Conservation (phyloP, 2,329 filamentous ascomycete genomes). For the Apiospora kogelbergensis region DNA sequence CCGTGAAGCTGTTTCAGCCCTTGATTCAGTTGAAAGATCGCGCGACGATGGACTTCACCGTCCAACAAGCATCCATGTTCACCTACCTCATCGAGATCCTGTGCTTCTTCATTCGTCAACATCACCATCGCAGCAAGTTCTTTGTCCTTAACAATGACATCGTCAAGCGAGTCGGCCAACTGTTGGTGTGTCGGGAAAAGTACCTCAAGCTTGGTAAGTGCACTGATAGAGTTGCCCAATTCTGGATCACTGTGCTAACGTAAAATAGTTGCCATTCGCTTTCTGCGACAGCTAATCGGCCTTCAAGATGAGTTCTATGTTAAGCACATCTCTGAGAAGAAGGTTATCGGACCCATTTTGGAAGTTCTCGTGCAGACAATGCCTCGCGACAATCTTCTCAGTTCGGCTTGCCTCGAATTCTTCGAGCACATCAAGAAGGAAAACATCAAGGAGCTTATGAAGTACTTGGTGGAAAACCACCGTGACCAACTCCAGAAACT, state of each 20-base stretch:
- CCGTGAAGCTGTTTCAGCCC: slow-evolving; percentile 81
- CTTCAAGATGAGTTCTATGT: slow-evolving; percentile 91
- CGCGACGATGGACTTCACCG: slow-evolving; percentile 68
- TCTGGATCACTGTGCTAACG: not conserved
- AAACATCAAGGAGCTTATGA: slow-evolving; percentile 76
- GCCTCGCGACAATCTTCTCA: slow-evolving; percentile 88
- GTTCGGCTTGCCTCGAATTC: slow-evolving; percentile 90
- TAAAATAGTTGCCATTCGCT: slow-evolving; percentile 76
- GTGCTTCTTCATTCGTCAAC: slow-evolving; percentile 90
- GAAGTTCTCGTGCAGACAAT: slow-evolving; percentile 82
- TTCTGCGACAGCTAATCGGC: slow-evolving; percentile 83
- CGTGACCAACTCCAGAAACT: slow-evolving; percentile 74
- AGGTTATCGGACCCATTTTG: slow-evolving; percentile 80
- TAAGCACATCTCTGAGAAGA: slow-evolving; percentile 77
- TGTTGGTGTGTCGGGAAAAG: slow-evolving; percentile 83
- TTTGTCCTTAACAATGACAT: slow-evolving; percentile 83
- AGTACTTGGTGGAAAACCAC: slow-evolving; percentile 81
- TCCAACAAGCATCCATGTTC: slow-evolving; percentile 87
- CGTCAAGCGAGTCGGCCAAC: slow-evolving; percentile 74
- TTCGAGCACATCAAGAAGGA: slow-evolving; percentile 89
- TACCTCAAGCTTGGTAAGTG: slow-evolving; percentile 82
- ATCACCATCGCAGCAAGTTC: slow-evolving; percentile 81
- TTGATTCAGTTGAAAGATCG: slow-evolving; percentile 76
- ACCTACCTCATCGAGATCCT: slow-evolving; percentile 90
- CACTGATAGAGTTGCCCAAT: not conserved